Evolutionary conservation across 768 basidiomycete species (phyloP), one percentile per base, ranked within the genome.

Genomic region (Tylopilus felleus): DNA sequence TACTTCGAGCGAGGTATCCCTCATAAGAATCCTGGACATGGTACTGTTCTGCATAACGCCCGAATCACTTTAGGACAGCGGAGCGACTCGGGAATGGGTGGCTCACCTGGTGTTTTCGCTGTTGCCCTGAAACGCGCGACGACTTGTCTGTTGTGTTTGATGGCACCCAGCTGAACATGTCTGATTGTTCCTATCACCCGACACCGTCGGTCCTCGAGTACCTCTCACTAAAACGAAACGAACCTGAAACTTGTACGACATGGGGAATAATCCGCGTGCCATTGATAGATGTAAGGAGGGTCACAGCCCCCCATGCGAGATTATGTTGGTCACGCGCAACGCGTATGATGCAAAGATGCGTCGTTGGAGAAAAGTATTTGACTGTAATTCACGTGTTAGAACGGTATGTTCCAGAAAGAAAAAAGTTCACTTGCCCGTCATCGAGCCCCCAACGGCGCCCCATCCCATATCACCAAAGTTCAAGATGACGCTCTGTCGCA

Each of bases 401-500:
- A 46, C 6, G 2, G 13, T 8, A 16, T 25, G 1, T 14, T 9
- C 14, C n/a, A 38, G 22, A 51, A 49, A 47, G 4, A 17, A 2
- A 5, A 10, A 3, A 0, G 10, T 10, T 3, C 1, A 71, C 80
- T 40, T 53, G 89, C 92, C 85, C 21, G 77, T 83, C 53, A 95
- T 71, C 4, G 86, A 87, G 33, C 80, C 67, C 0, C 82, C 87
- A 3, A 94, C 81, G 10, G 86, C 80, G 23, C 92, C 92, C 92
- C 91, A 94, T 5, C 91, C 93, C 0, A 81, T 76, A 65, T 93
- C 90, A 3, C 93, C 93, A 65, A 93, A 94, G 61, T 92, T 84
- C 17, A 67, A 66, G 49, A 90, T 61, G 13, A 91, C 73, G 60
- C 83, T 86, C 63, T 87, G 82, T 62, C 82, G 84, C 29, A 94